Evolutionary conservation across 345 rosid species (phyloP), one percentile per base, ranked within the genome.

Genomic region (Arabis hirsuta): DNA sequence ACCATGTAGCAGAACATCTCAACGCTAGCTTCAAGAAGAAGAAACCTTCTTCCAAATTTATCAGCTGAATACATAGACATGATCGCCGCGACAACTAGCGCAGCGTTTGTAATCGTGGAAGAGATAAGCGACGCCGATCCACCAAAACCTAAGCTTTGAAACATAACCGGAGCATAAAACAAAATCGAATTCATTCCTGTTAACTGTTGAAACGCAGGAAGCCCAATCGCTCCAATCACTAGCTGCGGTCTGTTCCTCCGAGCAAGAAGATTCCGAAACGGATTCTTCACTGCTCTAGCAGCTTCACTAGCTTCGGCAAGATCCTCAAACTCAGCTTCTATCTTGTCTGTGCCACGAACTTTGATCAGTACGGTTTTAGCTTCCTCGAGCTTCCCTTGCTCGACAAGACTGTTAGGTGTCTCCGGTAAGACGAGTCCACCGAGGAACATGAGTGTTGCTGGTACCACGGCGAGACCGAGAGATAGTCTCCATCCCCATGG

Each of bases 401-500:
- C 96, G 2, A 90, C 88, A 3, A 92, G 88, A 74, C 92, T 88
- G 82, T 90, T 90, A 0, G 96, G 96, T 3, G 96, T 90, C 73
- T 90, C 96, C 0, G 96, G 96, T 27, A 90, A 86, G 26, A 78
- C 77, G 24, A 85, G 42, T 22, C 95, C 95, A 0, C 98, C 96
- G 0, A 90, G 5, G 54, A 87, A 87, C 98, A 92, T 92, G 4
- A 87, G 78, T 31, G n/a, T 8, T 1, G 95, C 95, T 0, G 95
- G 95, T 6, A 90, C 79, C 0, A 81, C 67, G 3, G 96, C 92
- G 36, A 90, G 81, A 22, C 95, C 95, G 0, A 87, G 87, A 19
- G 96, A 90, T 32, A 88, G 72, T 62, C 98, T 84, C 96, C 92
- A 86, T 48, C 95, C 97, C 94, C 96, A 89, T 10, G 94, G 94